Percentiles rank a stretch among this genome's conserved stretches.
phyloP scores from a whole-genome alignment of 192 early-diverging fungal genomes.

The Linderina pennispora region DNA sequence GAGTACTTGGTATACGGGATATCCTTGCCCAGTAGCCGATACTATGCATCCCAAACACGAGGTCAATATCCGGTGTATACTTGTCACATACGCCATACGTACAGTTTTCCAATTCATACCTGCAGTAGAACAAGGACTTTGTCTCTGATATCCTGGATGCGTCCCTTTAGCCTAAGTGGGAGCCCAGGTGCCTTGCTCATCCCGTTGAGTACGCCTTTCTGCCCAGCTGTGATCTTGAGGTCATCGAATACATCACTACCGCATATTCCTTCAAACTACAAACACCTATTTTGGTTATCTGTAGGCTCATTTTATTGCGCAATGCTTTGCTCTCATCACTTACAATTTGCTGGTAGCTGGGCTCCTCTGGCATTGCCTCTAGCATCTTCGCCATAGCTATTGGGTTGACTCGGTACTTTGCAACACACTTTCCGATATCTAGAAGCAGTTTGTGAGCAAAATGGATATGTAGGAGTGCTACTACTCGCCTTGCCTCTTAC shows the following conservation, averaged over 20 bases:
- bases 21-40: conserved; percentile 13
- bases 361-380: conserved; percentile 5
- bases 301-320: no score
- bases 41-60: no score
- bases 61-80: no score
- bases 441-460: no score
- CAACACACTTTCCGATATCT: conserved; percentile 23
- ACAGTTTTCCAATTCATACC: conserved; percentile 30
- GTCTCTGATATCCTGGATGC: conserved; percentile 12
- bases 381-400: conserved; percentile 10
- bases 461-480: background rate
- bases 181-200: conserved; percentile 20
- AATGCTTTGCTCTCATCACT: no score
- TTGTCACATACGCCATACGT: no score
- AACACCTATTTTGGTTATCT: no score
- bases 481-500: conserved; percentile 1
- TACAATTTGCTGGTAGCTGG: conserved; percentile 24
- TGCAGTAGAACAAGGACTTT: conserved; percentile 31
- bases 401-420: conserved; percentile 27
- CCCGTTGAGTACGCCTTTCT: conserved; percentile 31
- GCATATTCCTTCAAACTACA: conserved; percentile 26
- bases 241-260: conserved; percentile 14
- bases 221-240: conserved; percentile 19
- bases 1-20: conserved; percentile 20
- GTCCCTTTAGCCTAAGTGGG: conserved; percentile 1